Evolutionary conservation across 192 early-diverging fungal species (phyloP), one percentile per base, ranked within the genome.

Genomic region (Backusella tuberculispora): DNA sequence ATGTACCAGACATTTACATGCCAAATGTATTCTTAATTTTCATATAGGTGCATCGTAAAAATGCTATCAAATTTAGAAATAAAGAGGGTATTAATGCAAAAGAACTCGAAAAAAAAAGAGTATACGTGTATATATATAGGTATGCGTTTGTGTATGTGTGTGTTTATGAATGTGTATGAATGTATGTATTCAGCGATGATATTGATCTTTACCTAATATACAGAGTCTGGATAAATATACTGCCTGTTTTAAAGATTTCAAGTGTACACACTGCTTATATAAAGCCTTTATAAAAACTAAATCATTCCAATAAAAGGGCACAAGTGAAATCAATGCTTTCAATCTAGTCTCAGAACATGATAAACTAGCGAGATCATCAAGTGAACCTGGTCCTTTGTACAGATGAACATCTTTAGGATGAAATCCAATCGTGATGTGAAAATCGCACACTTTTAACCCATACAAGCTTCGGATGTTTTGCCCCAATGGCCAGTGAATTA

Each of bases 401-500:
- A 29, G 6, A 26, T 79, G 69, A 5, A 79, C 63, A 70, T 79
- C 78, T 3, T 17, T 44, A 13, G 78, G 78, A 21, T 47, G 14
- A 42, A 79, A 79, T 2, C 78, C 78, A 21, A 79, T 26, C 1
- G 78, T 79, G 9, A 79, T 70, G 56, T 79, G 78, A 37, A 79
- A 74, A 41, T 69, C 9, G 6, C 37, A 42, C 21, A n/a, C 53
- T 0, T 41, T n/a, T 34, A 79, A 41, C 19, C 72, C 78, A 12
- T 71, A n/a, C 1, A 21, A 21, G 5, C 2, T 12, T 13, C 78
- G 65, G 17, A 79, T 66, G 0, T 45, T 38, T 48, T 79, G 78
- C n/a, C 78, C 78, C 19, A 74, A 29, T 15, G 78, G 78, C 78
- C 78, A 79, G 29, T 60, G 50, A 7, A 79, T 41, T 14, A 79